phyloP scores from a whole-genome alignment of 495 filamentous ascomycete genomes.

The Stereocaulon alpinum region DNA sequence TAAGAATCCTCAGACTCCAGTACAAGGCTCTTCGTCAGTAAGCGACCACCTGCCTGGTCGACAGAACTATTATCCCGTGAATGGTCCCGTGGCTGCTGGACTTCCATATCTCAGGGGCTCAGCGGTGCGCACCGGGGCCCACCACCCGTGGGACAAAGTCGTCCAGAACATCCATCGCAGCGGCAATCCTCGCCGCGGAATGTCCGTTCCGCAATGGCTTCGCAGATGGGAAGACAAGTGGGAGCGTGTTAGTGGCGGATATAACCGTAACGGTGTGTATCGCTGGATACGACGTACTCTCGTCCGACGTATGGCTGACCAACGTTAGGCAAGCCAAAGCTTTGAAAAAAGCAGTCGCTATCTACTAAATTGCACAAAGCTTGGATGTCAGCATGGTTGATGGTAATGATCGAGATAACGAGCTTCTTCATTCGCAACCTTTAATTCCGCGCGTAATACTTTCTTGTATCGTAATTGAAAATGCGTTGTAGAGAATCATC shows the following conservation, averaged over 20 bases:
- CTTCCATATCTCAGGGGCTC: no score
- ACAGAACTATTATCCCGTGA: not conserved
- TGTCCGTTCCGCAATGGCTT: slow-evolving; percentile 2
- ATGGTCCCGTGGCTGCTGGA: no score
- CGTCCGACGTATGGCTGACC: not conserved
- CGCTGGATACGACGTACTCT: not conserved
- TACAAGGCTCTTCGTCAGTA: not conserved
- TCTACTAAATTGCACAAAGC: not conserved
- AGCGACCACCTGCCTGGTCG: not conserved
- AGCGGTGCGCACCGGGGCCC: no score
- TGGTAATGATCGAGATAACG: not conserved
- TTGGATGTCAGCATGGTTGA: not conserved
- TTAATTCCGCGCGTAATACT: not conserved
- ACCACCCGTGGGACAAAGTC: not conserved
- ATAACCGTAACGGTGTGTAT: not conserved
- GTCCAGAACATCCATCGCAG: not conserved
- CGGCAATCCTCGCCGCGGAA: not conserved
- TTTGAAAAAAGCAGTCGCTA: not conserved
- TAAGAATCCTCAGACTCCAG: not conserved
- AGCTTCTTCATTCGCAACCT: not conserved
- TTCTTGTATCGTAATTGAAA: not conserved
- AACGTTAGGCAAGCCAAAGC: not conserved
- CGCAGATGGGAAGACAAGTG: slow-evolving; percentile 7
- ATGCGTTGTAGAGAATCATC: no score
- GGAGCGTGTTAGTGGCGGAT: not conserved